phyloP scores from a whole-genome alignment of 768 basidiomycete genomes.

The Pleurotus citrinopileatus region DNA sequence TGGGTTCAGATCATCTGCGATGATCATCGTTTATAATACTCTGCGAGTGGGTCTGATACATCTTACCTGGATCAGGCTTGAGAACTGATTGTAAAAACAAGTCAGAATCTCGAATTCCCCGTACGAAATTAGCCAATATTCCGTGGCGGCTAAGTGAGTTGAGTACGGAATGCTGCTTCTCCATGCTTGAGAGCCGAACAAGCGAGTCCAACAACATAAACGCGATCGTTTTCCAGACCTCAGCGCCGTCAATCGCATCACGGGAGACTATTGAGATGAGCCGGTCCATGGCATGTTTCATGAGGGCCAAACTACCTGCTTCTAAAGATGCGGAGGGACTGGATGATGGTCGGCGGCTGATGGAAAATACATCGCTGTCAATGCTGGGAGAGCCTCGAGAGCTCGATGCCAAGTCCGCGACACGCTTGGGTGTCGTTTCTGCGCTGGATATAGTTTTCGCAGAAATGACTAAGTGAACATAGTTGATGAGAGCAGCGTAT shows the following conservation, averaged over 20 bases:
- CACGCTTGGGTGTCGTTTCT: no score
- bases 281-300: constrained; percentile 70
- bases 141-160: constrained; percentile 67
- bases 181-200: constrained; percentile 63
- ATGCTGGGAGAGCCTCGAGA: constrained; percentile 9
- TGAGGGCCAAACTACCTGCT: constrained; percentile 56
- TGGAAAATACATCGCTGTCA: constrained; percentile 33
- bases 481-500: constrained; percentile 90
- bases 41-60: not conserved
- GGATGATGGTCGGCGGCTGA: constrained; percentile 18
- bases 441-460: constrained; percentile 12
- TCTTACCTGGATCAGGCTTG: constrained; percentile 85
- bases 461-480: constrained; percentile 70
- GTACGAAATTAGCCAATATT: constrained; percentile 77
- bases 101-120: constrained; percentile 83
- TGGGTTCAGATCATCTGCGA: constrained; percentile 80
- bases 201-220: constrained; percentile 88
- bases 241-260: constrained; percentile 93
- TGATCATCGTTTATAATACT: not conserved
- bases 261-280: constrained; percentile 71
- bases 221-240: constrained; percentile 96
- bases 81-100: constrained; percentile 68
- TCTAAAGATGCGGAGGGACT: constrained; percentile 40
- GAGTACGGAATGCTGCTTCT: constrained; percentile 66
- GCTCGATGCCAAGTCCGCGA: not conserved